Conservation (phyloP, 768 basidiomycete genomes). For the Pulveroboletus frians region DNA sequence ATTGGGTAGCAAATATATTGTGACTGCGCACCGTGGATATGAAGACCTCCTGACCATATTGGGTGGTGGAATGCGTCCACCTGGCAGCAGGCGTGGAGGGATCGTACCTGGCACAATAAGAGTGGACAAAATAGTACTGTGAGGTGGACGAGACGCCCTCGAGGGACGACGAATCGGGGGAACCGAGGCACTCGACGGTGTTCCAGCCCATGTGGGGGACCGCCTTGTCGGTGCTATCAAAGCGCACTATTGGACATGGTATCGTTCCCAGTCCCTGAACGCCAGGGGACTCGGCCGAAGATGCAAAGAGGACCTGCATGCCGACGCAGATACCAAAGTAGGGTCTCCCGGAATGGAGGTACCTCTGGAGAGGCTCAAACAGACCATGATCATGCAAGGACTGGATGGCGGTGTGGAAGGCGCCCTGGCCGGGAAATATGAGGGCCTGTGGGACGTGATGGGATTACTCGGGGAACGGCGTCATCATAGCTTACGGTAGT, state of each 20-base stretch:
- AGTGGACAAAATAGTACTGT: conserved; percentile 97
- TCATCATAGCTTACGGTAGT: conserved; percentile 58
- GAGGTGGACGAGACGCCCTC: conserved; percentile 49
- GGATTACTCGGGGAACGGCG: conserved; percentile 8
- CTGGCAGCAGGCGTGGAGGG: conserved; percentile 53
- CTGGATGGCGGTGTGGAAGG: conserved; percentile 83
- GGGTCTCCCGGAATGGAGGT: conserved; percentile 82
- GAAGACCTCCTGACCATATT: conserved; percentile 93
- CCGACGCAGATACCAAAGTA: conserved; percentile 99
- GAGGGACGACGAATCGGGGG: conserved; percentile 34
- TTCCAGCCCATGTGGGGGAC: conserved; percentile 99
- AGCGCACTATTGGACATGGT: conserved; percentile 72
- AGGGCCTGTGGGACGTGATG: conserved; percentile 56
- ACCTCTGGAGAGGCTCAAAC: conserved; percentile 71
- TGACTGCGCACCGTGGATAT: conserved; percentile 76
- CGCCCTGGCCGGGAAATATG: conserved; percentile 95
- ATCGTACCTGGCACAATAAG: conserved; percentile 79
- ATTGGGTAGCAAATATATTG: conserved; percentile 90
- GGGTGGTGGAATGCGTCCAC: conserved; percentile 83
- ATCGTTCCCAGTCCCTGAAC: conserved; percentile 78
- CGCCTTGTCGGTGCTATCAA: conserved; percentile 67
- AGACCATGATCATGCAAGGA: conserved; percentile 70
- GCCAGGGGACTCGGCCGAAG: conserved; percentile 72
- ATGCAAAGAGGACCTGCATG: conserved; percentile 90
- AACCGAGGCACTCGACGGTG: conserved; percentile 54